phyloP scores from a whole-genome alignment of 768 basidiomycete species.

The Leccinum broughii region DNA sequence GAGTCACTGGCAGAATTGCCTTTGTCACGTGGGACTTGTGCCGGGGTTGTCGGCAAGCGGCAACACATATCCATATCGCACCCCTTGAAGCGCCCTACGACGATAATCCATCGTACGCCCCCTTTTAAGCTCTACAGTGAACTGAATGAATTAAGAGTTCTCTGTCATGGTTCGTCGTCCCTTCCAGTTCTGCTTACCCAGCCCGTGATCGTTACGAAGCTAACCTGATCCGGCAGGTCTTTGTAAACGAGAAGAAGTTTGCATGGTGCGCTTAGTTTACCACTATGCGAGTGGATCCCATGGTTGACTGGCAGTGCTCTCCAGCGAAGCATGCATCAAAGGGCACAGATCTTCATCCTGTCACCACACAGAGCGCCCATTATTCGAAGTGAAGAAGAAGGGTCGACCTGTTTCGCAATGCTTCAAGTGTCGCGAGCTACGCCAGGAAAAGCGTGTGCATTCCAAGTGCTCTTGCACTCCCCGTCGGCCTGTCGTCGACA shows the following conservation, averaged over 20 bases:
- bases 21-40: not conserved
- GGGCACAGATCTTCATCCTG: constrained; percentile 92
- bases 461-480: constrained; percentile 76
- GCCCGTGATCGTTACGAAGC: not conserved
- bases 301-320: constrained; percentile 13
- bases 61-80: not conserved
- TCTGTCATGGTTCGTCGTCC: constrained; percentile 24
- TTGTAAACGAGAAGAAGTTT: constrained; percentile 69
- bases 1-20: too few species aligned
- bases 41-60: too few species aligned
- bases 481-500: constrained; percentile 32
- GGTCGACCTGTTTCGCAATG: constrained; percentile 92
- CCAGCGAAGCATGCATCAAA: constrained; percentile 90
- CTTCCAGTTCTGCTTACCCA: not conserved
- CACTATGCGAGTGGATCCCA: not conserved
- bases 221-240: constrained; percentile 48
- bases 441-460: constrained; percentile 78
- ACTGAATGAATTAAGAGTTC: constrained; percentile 16
- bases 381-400: constrained; percentile 94
- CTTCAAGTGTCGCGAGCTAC: constrained; percentile 75
- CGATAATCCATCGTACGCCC: not conserved
- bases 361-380: constrained; percentile 79
- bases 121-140: not conserved
- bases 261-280: constrained; percentile 58
- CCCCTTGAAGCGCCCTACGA: not conserved